Conservation (phyloP, 2,329 filamentous ascomycete species). For the Berkeleyomyces basicola region DNA sequence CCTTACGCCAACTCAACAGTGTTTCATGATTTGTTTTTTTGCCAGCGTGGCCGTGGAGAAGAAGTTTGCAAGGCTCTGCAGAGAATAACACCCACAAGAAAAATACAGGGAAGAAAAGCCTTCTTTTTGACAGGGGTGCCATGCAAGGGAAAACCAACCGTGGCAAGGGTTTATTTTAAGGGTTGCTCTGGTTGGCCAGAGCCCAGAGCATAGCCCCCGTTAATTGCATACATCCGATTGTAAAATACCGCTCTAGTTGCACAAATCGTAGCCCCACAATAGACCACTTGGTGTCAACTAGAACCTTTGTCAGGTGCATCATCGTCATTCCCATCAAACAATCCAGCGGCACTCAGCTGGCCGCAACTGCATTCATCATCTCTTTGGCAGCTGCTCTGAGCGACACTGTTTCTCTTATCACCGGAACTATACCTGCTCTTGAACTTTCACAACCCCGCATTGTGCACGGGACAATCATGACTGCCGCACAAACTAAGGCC, state of each 20-base stretch:
- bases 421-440: neutral
- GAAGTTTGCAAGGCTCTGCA: neutral
- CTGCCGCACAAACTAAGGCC: slow-evolving; percentile 1
- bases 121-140: neutral
- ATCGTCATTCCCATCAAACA: neutral
- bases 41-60: neutral
- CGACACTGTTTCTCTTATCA: neutral
- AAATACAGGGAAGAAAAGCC: neutral
- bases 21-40: neutral
- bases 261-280: neutral
- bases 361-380: neutral
- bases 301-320: neutral
- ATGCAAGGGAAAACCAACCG: neutral
- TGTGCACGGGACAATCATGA: neutral
- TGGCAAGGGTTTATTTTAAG: neutral
- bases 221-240: neutral
- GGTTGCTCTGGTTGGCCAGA: too few species aligned
- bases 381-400: neutral
- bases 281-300: neutral
- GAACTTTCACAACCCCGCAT: neutral
- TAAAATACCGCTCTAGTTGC: neutral
- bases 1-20: too few species aligned
- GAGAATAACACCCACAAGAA: neutral
- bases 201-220: neutral
- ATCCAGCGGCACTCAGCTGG: neutral